Conservation (phyloP, 441 rosid genomes). For the Eruca vesicaria region DNA sequence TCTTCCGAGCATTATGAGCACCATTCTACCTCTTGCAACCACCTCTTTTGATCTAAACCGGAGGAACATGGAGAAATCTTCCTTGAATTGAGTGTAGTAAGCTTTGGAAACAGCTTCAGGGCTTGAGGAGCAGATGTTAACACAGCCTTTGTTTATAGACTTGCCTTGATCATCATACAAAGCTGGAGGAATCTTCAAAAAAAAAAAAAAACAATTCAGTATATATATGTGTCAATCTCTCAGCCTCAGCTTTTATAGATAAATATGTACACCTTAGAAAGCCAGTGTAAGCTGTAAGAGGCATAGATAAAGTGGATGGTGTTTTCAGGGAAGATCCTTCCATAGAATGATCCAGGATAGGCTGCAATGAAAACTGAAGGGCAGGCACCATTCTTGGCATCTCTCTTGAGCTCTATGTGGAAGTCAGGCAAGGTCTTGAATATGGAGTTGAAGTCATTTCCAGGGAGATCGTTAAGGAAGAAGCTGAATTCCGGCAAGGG, state of each 20-base stretch:
- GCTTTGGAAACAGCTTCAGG: constrained; percentile 64
- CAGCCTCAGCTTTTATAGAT: background rate
- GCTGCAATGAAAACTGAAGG: constrained; percentile 60
- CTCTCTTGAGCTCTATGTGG: constrained; percentile 47
- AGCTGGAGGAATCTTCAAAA: constrained; percentile 59
- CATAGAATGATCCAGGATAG: constrained; percentile 87
- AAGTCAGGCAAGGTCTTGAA: constrained; percentile 76
- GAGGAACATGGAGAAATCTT: constrained; percentile 71
- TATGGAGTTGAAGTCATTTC: constrained; percentile 86
- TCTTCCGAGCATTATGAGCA: constrained; percentile 68
- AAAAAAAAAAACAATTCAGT: background rate
- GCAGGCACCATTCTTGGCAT: constrained; percentile 27
- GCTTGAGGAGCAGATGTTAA: constrained; percentile 61
- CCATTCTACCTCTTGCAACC: constrained; percentile 57
- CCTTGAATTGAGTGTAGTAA: constrained; percentile 61
- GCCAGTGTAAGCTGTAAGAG: constrained; percentile 85
- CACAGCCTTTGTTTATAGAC: constrained; percentile 64
- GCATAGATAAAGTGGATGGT: constrained; percentile 70
- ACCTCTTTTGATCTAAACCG: constrained; percentile 58
- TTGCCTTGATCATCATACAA: constrained; percentile 63
- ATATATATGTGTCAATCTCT: background rate
- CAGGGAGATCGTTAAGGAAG: constrained; percentile 81
- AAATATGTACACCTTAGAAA: constrained; percentile 58
- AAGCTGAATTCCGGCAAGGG: constrained; percentile 52
- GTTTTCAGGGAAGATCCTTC: constrained; percentile 65